phyloP scores from a whole-genome alignment of 1,139 yeast genomes.

The Lipomyces yarrowii region DNA sequence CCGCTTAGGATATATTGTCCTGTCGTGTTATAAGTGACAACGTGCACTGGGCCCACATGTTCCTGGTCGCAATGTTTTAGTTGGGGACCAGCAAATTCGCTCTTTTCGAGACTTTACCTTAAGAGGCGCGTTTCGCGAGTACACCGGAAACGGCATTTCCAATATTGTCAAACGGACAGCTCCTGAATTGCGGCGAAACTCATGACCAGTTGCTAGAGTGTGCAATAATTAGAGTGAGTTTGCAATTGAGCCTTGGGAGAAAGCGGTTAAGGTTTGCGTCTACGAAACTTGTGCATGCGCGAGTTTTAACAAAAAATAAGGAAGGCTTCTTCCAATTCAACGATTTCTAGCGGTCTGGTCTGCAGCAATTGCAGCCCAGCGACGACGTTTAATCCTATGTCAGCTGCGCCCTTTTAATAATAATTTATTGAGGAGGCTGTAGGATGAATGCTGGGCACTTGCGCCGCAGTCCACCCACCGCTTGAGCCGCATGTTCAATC shows the following conservation, averaged over 20 bases:
- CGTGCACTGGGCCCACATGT: constrained; percentile 37
- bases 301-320: too few relatives aligned
- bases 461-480: too few relatives aligned
- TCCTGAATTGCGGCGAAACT: neutral
- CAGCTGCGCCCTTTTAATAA: too few relatives aligned
- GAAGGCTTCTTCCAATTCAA: too few relatives aligned
- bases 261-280: neutral
- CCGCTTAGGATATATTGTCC: constrained; percentile 43
- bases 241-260: too few relatives aligned
- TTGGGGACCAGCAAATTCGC: neutral
- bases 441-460: too few relatives aligned
- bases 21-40: constrained; percentile 38
- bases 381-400: too few relatives aligned
- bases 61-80: constrained; percentile 7
- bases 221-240: neutral
- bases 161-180: neutral
- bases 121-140: neutral
- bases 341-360: too few relatives aligned
- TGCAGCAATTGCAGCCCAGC: too few relatives aligned
- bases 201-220: neutral
- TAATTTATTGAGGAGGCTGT: too few relatives aligned
- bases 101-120: neutral
- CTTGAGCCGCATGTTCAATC: too few relatives aligned
- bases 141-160: neutral
- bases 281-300: too few relatives aligned